phyloP scores from a whole-genome alignment of 805 yeast genomes.

The Saccharomyces kudriavzevii region DNA sequence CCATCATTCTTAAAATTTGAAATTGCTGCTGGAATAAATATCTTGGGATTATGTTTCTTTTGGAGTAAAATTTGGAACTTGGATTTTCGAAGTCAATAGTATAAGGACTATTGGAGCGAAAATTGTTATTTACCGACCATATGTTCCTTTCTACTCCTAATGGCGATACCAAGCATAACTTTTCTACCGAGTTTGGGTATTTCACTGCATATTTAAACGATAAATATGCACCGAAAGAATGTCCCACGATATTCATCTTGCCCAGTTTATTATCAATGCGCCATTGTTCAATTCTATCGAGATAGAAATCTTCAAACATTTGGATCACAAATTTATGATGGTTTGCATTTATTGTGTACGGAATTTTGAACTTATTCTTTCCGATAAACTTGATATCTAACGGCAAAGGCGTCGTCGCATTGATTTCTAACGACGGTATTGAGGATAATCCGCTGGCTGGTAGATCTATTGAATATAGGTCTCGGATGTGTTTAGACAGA shows the following conservation, averaged over 20 bases:
- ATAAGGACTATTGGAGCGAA: constrained; percentile 8
- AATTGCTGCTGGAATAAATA: constrained; percentile 35
- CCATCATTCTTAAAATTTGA: constrained; percentile 39
- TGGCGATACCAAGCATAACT: constrained; percentile 60
- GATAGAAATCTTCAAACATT: constrained; percentile 47
- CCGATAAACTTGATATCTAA: constrained; percentile 4
- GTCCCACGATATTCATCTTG: constrained; percentile 59
- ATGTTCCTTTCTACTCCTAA: constrained; percentile 70
- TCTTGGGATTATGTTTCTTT: constrained; percentile 26
- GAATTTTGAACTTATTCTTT: constrained; percentile 22
- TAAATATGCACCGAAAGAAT: constrained; percentile 74
- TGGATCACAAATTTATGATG: constrained; percentile 12
- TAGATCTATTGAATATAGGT: constrained; percentile 61
- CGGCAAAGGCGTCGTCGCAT: constrained; percentile 5
- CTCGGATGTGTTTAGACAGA: constrained; percentile 40
- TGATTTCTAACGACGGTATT: constrained; percentile 32
- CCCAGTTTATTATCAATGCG: constrained; percentile 40
- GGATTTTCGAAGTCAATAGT: constrained; percentile 34
- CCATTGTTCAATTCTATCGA: constrained; percentile 60
- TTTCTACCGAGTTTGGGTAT: constrained; percentile 48
- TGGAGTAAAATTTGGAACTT: constrained; percentile 33
- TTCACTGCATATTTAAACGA: constrained; percentile 54
- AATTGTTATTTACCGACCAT: constrained; percentile 40
- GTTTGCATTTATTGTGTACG: constrained; percentile 12
- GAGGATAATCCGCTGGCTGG: constrained; percentile 66